Base-by-base conservation (phyloP, 805 yeast genomes). In the Saccharomyces paradoxus region DNA sequence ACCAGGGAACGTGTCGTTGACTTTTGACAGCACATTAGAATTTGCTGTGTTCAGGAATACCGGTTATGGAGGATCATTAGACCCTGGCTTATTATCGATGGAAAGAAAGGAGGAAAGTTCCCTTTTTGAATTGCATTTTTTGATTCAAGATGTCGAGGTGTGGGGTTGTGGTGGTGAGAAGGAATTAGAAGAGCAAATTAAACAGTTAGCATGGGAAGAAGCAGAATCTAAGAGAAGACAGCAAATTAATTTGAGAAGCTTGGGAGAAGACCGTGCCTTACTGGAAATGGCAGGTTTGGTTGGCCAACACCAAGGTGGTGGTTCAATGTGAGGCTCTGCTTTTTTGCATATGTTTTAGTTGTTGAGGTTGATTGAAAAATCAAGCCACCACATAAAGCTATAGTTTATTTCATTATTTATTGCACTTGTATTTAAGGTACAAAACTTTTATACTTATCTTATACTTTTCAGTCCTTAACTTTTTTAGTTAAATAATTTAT, bases 131-230 rank as follows among this genome's bases (percentile, higher is more conserved):
- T 83, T 85, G 56, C 72, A 89, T 50, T 82, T 92, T 62, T 66
- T 77, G 53, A 80, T 92, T 7, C 81, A 83, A 4, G 91, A 86
- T 59, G 72, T 91, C 27, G 97, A 91, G 65, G 96, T 90, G 0
- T 87, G 94, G 91, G 98, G 98, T 0, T 80, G 89, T 55, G 98
- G 97, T 1, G 82, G 88, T 7, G 82, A 80, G 9, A 81, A 83
- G 56, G 96, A 89, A 60, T 71, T 90, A 49, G 84, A 79, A 30
- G 91, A 86, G 57, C 97, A 91, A 70, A 74, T 78, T 49, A 81
- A 80, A 62, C 79, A 80, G 56, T 87, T 96, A 94, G 90, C 85
- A 61, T 90, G 97, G 97, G 97, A 92, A 65, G 86, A 85, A 64
- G 75, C 82, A 50, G 96, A 89, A 66, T 96, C 96, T 0, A 79